Percentiles rank a stretch among this genome's conserved stretches.
phyloP scores from a whole-genome alignment of 805 yeast species.

The Wickerhamiella brachini region DNA sequence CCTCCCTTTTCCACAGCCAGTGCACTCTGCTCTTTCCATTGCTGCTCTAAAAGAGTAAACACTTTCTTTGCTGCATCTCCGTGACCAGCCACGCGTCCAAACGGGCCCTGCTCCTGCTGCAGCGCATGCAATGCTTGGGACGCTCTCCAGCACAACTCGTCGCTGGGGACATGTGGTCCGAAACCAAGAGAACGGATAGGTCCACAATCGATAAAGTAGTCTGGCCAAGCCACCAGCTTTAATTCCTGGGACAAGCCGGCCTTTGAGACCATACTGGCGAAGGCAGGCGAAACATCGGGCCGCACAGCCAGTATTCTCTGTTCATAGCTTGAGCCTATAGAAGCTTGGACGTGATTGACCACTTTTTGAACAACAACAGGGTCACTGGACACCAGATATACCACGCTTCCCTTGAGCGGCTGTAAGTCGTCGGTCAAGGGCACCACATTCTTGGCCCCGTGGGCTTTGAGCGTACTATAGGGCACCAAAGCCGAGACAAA shows the following conservation, averaged over 20 bases:
- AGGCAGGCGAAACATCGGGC: slow-evolving; percentile 19
- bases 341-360: background rate
- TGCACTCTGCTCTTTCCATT: slow-evolving; percentile 22
- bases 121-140: slow-evolving; percentile 38
- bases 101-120: slow-evolving; percentile 28
- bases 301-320: slow-evolving; percentile 11
- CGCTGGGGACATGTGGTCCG: slow-evolving; percentile 19
- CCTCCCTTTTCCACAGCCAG: slow-evolving; percentile 14
- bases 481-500: slow-evolving; percentile 42
- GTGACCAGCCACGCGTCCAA: slow-evolving; percentile 44
- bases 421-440: slow-evolving; percentile 29
- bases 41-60: slow-evolving; percentile 27
- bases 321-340: background rate
- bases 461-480: slow-evolving; percentile 37
- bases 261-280: slow-evolving; percentile 22
- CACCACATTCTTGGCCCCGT: slow-evolving; percentile 35
- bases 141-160: slow-evolving; percentile 20
- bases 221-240: slow-evolving; percentile 29
- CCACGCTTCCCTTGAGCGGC: slow-evolving; percentile 10
- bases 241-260: slow-evolving; percentile 31
- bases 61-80: slow-evolving; percentile 45
- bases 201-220: slow-evolving; percentile 26
- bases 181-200: slow-evolving; percentile 26
- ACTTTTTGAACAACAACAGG: slow-evolving; percentile 9
- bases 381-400: slow-evolving; percentile 18